These are phyloP conservation scores for Blastobotrys persicus DNA, from an alignment of 1,139 yeast genomes.

Conservation along the genomic window DNA sequence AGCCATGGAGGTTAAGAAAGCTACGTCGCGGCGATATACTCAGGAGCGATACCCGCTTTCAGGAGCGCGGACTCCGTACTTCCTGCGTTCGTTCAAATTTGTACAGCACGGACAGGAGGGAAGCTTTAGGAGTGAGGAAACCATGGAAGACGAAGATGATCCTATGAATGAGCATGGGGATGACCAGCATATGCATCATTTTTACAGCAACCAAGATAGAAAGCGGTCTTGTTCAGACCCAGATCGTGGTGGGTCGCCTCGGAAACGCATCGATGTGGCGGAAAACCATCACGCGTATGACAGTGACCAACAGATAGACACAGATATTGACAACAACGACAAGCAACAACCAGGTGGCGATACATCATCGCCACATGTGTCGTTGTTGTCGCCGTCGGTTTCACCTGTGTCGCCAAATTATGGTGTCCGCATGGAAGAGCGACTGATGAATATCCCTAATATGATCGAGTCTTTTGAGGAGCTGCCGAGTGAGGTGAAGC, in stretches of 20 bases:
- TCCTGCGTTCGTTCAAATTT: conserved; percentile 32
- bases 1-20: not conserved
- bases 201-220: not conserved
- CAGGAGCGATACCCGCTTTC: conserved; percentile 30
- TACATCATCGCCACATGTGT: conserved; percentile 14
- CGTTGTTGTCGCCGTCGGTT: conserved; percentile 34
- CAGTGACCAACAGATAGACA: conserved; percentile 9
- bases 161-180: not conserved
- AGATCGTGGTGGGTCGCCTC: not conserved
- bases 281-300: conserved; percentile 15
- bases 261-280: conserved; percentile 4
- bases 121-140: not conserved
- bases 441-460: conserved; percentile 29
- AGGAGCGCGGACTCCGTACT: conserved; percentile 34
- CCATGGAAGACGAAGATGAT: not conserved
- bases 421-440: not conserved
- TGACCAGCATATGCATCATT: not conserved
- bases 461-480: conserved; percentile 36
- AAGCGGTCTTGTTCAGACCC: conserved; percentile 3
- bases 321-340: conserved; percentile 1
- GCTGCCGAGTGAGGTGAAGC: conserved; percentile 36
- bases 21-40: conserved; percentile 4
- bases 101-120: conserved; percentile 6
- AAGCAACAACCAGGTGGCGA: not conserved
- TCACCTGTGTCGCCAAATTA: conserved; percentile 27